These are phyloP conservation scores for Neurospora cerealis DNA, from an alignment of 495 filamentous ascomycete species.

Conservation along the genomic window DNA sequence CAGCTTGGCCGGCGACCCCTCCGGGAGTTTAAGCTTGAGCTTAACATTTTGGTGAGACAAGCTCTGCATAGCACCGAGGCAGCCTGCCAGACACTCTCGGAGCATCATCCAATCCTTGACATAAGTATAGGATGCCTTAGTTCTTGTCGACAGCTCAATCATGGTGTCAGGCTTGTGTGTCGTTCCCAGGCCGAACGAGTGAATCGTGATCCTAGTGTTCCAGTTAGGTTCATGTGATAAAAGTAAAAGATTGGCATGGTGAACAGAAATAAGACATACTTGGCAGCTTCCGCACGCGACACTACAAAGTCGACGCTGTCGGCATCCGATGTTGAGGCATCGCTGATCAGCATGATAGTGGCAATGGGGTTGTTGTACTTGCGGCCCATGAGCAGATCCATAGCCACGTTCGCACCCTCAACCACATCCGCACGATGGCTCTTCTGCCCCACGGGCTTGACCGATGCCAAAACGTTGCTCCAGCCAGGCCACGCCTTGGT, in stretches of 20 bases:
- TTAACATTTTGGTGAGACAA: constrained; percentile 99
- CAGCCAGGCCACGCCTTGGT: constrained; percentile 89
- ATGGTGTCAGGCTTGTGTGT: constrained; percentile 98
- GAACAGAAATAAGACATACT: constrained; percentile 44
- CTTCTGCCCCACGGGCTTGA: constrained; percentile 92
- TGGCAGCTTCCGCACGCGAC: constrained; percentile 93
- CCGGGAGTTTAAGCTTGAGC: constrained; percentile 85
- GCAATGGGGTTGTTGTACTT: constrained; percentile 95
- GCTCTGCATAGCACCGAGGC: constrained; percentile 86
- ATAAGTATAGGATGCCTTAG: constrained; percentile 95
- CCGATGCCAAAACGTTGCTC: constrained; percentile 76
- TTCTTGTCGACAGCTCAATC: constrained; percentile 92
- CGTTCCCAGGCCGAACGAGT: constrained; percentile 91
- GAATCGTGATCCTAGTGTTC: constrained; percentile 68
- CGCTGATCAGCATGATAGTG: constrained; percentile 94
- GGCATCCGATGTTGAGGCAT: constrained; percentile 92
- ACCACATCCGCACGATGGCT: constrained; percentile 94
- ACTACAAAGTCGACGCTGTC: constrained; percentile 98
- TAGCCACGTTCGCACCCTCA: constrained; percentile 95
- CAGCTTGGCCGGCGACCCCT: constrained; percentile 95
- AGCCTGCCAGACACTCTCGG: constrained; percentile 91
- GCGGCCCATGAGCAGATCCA: constrained; percentile 97
- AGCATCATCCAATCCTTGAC: constrained; percentile 99
- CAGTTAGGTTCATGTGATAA: constrained; percentile 3
- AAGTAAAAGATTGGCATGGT: not conserved